These are phyloP conservation scores for Flaveria brownii DNA, from an alignment of 129 eudicot species.

Conservation along the genomic window DNA sequence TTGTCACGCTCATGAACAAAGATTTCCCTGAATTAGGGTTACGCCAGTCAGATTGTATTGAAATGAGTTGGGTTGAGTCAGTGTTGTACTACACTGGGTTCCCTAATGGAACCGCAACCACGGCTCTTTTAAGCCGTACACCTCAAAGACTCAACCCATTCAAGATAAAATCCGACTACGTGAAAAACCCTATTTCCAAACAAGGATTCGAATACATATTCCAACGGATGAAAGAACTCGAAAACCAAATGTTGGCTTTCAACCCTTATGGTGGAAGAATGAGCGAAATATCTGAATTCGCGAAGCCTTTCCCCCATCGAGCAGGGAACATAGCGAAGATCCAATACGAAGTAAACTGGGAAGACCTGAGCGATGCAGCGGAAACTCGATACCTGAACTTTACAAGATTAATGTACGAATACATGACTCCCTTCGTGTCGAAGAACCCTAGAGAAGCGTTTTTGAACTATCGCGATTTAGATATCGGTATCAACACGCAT, in stretches of 20 bases:
- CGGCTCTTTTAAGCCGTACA: conserved; percentile 30
- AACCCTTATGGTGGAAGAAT: conserved; percentile 58
- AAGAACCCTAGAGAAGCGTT: conserved; percentile 51
- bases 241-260: conserved; percentile 29
- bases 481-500: conserved; percentile 43
- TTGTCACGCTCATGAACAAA: conserved; percentile 28
- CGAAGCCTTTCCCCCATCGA: conserved; percentile 53
- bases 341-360: conserved; percentile 37
- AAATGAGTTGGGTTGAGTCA: conserved; percentile 51
- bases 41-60: conserved; percentile 35
- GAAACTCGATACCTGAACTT: conserved; percentile 29
- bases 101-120: conserved; percentile 31
- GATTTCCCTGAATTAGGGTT: conserved; percentile 50
- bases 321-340: conserved; percentile 44
- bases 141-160: conserved; percentile 23
- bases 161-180: conserved; percentile 50
- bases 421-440: conserved; percentile 53
- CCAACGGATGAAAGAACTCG: conserved; percentile 29
- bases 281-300: conserved; percentile 42
- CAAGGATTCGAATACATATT: conserved; percentile 35
- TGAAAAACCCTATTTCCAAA: conserved; percentile 37
- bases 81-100: conserved; percentile 30
- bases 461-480: conserved; percentile 57
- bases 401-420: conserved; percentile 35
- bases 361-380: conserved; percentile 28